Conservation (phyloP, 2,329 filamentous ascomycete species). For the Helicocarpus griseus region DNA sequence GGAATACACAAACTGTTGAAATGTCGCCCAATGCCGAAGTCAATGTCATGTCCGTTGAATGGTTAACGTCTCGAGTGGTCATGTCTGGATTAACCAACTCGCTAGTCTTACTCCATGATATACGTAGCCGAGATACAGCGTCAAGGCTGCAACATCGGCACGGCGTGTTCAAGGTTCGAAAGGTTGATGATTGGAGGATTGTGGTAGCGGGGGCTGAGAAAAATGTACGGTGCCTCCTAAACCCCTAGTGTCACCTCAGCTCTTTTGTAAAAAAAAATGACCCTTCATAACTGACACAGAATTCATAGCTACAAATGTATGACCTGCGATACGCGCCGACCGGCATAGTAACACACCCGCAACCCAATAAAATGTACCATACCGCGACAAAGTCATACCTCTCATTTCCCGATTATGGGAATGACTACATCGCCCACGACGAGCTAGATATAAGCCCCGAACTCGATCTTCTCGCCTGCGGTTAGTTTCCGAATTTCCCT, state of each 20-base stretch:
- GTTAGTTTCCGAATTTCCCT: slow-evolving; percentile 16
- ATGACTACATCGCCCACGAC: slow-evolving; percentile 16
- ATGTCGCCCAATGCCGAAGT: slow-evolving; percentile 7
- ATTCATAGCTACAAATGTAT: slow-evolving; percentile 31
- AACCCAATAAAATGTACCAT: slow-evolving; percentile 19
- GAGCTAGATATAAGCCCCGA: slow-evolving; percentile 30
- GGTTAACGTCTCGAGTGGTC: slow-evolving; percentile 28
- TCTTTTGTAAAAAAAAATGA: too few relatives aligned
- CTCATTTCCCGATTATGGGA: slow-evolving; percentile 24
- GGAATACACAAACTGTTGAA: slow-evolving; percentile 17
- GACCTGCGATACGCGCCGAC: slow-evolving; percentile 29
- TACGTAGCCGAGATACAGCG: slow-evolving; percentile 23
- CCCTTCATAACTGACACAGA: neutral
- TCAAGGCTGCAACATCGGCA: slow-evolving; percentile 26
- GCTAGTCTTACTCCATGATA: slow-evolving; percentile 26
- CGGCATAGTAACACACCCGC: slow-evolving; percentile 19
- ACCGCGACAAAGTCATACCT: slow-evolving; percentile 27
- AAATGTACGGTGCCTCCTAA: slow-evolving; percentile 15
- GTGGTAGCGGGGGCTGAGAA: slow-evolving; percentile 24
- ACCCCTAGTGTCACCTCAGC: neutral
- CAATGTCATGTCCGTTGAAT: slow-evolving; percentile 26
- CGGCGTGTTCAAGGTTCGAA: slow-evolving; percentile 25
- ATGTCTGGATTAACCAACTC: slow-evolving; percentile 27
- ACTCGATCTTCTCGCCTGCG: slow-evolving; percentile 28
- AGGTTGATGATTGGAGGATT: slow-evolving; percentile 26